Evolutionary conservation across 306 rosid species (phyloP).

Genomic region (Quercus alba): DNA sequence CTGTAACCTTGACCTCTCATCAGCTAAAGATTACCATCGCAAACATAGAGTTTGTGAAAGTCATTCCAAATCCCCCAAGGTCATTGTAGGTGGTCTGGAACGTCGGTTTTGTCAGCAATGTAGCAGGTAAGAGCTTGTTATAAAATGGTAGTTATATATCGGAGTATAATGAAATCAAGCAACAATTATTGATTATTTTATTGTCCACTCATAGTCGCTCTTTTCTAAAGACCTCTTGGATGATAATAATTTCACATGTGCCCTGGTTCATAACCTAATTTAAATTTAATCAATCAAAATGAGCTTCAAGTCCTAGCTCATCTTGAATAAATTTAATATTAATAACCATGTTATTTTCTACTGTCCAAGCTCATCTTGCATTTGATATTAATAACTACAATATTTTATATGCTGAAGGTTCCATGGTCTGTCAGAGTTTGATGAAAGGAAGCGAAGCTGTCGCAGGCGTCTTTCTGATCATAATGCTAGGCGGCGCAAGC

Average conservation of each 20-base stretch:
- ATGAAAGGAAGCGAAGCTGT: slow-evolving; percentile 90
- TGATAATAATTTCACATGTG: neutral
- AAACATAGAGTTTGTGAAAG: slow-evolving; percentile 78
- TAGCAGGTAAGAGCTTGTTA: slow-evolving; percentile 65
- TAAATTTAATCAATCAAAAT: slow-evolving; percentile 3
- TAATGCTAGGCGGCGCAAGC: slow-evolving; percentile 97
- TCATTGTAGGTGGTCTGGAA: slow-evolving; percentile 62
- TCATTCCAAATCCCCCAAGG: slow-evolving; percentile 86
- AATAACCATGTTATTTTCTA: slow-evolving; percentile 19
- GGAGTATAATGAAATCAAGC: slow-evolving; percentile 5
- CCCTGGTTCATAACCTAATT: neutral
- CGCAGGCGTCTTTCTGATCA: slow-evolving; percentile 93
- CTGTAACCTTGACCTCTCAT: slow-evolving; percentile 74
- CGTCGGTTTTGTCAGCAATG: slow-evolving; percentile 96
- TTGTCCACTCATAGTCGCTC: neutral
- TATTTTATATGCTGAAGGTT: slow-evolving; percentile 57
- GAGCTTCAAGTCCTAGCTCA: slow-evolving; percentile 13
- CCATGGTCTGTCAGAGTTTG: slow-evolving; percentile 81
- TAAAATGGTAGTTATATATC: neutral
- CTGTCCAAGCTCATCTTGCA: too few species aligned
- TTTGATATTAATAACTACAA: slow-evolving; percentile 13
- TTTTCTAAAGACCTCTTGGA: neutral
- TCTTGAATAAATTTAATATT: slow-evolving; percentile 10
- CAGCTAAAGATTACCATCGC: slow-evolving; percentile 85
- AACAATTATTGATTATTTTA: neutral